These are phyloP conservation scores for Fusarium citri DNA, from an alignment of 2,329 filamentous ascomycete genomes.

Conservation along the genomic window DNA sequence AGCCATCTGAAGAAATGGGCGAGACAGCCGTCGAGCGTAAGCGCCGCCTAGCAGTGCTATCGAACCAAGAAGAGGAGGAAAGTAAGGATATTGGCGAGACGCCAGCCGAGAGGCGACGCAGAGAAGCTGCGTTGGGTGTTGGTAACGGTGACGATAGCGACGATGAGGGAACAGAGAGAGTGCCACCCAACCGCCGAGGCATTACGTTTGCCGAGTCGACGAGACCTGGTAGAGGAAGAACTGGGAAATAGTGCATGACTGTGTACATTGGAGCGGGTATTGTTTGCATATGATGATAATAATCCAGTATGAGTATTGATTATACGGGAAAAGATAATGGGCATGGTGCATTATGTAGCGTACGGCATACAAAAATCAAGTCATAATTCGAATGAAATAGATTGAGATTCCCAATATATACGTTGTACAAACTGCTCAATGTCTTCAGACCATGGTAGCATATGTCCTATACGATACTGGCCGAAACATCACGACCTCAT, in stretches of 20 bases:
- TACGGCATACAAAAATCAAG: constrained; percentile 18
- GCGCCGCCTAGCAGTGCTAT: constrained; percentile 69
- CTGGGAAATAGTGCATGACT: constrained; percentile 17
- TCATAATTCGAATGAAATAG: constrained; percentile 1
- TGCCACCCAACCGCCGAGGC: constrained; percentile 64
- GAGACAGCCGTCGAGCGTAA: constrained; percentile 79
- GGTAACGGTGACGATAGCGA: constrained; percentile 57
- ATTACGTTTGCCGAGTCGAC: constrained; percentile 70
- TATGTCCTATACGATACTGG: neutral
- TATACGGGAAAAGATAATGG: constrained; percentile 22
- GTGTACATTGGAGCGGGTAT: constrained; percentile 16
- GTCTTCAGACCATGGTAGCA: too few relatives aligned
- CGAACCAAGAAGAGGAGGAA: constrained; percentile 56
- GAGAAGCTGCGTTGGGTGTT: constrained; percentile 79
- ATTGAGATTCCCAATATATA: neutral
- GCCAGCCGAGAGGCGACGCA: constrained; percentile 77
- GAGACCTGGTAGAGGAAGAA: constrained; percentile 37
- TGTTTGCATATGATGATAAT: constrained; percentile 38
- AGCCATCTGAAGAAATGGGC: constrained; percentile 49
- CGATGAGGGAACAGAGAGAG: constrained; percentile 67
- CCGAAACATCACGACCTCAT: neutral
- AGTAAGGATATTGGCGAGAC: constrained; percentile 69
- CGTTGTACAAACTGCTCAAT: neutral
- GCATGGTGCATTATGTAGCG: constrained; percentile 23
- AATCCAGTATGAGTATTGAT: constrained; percentile 30